Conservation (phyloP, 2,329 filamentous ascomycete species). For the Aaosphaeria pasadenensis region DNA sequence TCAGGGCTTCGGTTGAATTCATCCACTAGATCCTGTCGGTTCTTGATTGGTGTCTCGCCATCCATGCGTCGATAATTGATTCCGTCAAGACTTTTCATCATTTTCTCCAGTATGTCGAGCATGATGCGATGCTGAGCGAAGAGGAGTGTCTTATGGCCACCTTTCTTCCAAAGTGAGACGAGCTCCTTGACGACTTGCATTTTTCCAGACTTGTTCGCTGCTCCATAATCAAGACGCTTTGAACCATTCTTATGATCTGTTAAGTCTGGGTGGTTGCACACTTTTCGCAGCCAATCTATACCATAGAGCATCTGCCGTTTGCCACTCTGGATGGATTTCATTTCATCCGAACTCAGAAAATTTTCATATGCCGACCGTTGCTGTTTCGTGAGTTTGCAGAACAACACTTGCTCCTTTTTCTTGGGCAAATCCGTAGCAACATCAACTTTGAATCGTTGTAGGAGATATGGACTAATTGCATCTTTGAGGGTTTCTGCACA, state of each 20-base stretch:
- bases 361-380: constrained; percentile 78
- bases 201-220: constrained; percentile 79
- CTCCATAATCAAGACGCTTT: constrained; percentile 67
- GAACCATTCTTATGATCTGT: constrained; percentile 63
- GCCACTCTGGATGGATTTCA: constrained; percentile 74
- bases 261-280: constrained; percentile 96
- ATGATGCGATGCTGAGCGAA: constrained; percentile 95
- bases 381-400: constrained; percentile 81
- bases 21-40: constrained; percentile 86
- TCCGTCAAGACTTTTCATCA: constrained; percentile 64
- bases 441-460: constrained; percentile 90
- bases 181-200: constrained; percentile 92
- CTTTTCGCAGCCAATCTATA: constrained; percentile 88
- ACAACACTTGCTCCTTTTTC: constrained; percentile 94
- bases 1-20: constrained; percentile 81
- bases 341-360: constrained; percentile 80
- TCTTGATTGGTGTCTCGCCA: constrained; percentile 82
- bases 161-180: constrained; percentile 81
- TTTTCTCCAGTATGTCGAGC: constrained; percentile 88
- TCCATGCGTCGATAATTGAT: constrained; percentile 90
- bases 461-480: constrained; percentile 85
- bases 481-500: constrained; percentile 94
- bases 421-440: constrained; percentile 91
- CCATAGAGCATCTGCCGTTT: constrained; percentile 80
- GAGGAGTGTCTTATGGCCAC: constrained; percentile 90